Conservation (phyloP, 371 early-diverging fungal species). For the Actinomucor elegans region DNA sequence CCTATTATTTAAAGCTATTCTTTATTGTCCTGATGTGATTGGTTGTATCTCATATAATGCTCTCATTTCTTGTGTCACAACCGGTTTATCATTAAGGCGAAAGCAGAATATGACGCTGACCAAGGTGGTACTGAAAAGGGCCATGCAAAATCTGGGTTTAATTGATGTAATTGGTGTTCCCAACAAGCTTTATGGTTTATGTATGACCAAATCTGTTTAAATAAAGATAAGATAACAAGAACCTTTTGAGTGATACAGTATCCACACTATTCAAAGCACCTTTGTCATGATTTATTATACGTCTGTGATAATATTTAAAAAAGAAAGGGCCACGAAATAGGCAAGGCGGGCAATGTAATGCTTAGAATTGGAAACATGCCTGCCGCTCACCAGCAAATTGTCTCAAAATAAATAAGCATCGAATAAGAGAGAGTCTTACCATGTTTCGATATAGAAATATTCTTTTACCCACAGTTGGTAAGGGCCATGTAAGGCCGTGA, state of each 20-base stretch:
- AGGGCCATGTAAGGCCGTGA: no score
- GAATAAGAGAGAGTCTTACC: no score
- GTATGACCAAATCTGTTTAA: constrained; percentile 3
- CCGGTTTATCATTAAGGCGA: constrained; percentile 18
- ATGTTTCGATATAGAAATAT: no score
- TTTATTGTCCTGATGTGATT: constrained; percentile 2
- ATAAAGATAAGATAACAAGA: not conserved
- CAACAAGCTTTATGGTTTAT: not conserved
- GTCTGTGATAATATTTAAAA: no score
- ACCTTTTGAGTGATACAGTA: not conserved
- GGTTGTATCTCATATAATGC: not conserved
- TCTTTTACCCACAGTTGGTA: no score
- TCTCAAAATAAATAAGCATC: no score
- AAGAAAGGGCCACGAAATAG: no score
- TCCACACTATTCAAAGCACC: not conserved
- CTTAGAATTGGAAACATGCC: no score
- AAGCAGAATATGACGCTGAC: constrained; percentile 7
- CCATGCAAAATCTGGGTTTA: constrained; percentile 2
- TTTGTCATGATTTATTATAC: constrained; percentile 4
- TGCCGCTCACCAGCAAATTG: no score
- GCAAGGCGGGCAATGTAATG: no score
- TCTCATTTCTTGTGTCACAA: not conserved
- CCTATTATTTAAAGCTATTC: not conserved
- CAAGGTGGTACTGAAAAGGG: constrained; percentile 1
- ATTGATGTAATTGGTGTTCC: not conserved